Evolutionary conservation across 805 yeast genomes (phyloP).

Genomic region (Sugiyamaella valdiviana): DNA sequence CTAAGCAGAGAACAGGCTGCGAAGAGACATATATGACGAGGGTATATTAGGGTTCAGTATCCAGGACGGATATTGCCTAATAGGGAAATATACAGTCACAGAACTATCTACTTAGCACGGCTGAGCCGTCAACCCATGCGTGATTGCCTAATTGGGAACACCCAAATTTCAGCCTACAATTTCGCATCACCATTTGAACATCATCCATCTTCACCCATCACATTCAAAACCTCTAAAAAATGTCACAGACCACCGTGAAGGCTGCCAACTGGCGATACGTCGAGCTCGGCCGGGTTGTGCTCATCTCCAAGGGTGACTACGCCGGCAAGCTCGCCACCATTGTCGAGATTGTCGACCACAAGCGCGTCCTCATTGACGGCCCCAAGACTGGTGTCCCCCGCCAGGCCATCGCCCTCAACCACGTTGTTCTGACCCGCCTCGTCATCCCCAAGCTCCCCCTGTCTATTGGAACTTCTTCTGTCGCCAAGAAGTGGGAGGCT

Average conservation of each 20-base stretch:
- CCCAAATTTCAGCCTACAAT: background rate
- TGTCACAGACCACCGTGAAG: conserved; percentile 78
- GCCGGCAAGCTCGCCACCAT: conserved; percentile 88
- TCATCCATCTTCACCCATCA: background rate
- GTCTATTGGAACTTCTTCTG: conserved; percentile 83
- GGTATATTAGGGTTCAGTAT: background rate
- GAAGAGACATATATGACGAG: too few species aligned
- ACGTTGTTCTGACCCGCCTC: conserved; percentile 88
- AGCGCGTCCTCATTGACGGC: conserved; percentile 97
- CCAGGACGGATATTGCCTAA: background rate
- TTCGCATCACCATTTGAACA: background rate
- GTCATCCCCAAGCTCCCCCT: conserved; percentile 83
- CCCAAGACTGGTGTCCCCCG: conserved; percentile 84
- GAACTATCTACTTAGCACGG: too few species aligned
- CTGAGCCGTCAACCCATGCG: background rate
- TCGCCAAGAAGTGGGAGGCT: conserved; percentile 89
- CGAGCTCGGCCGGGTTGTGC: conserved; percentile 98
- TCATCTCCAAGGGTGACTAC: conserved; percentile 68
- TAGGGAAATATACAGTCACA: background rate
- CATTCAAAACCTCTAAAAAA: conserved; percentile 28
- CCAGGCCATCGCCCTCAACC: conserved; percentile 83
- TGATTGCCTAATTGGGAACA: background rate
- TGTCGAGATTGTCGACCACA: conserved; percentile 98
- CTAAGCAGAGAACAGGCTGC: background rate
- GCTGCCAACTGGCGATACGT: conserved; percentile 99